phyloP scores from a whole-genome alignment of 2,329 filamentous ascomycete genomes.

The Neonectria neomacrospora region DNA sequence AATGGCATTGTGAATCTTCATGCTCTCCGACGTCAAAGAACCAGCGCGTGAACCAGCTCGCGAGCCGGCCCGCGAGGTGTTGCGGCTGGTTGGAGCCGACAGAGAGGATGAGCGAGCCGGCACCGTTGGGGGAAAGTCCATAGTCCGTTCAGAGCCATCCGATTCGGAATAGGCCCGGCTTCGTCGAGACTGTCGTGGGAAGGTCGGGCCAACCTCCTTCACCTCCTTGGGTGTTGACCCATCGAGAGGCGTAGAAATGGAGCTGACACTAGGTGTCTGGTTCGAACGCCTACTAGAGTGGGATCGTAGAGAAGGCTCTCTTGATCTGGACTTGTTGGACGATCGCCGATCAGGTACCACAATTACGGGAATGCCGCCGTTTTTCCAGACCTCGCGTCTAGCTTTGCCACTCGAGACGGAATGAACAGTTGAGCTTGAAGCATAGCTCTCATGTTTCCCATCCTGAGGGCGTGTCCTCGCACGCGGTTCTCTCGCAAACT shows the following conservation, averaged over 20 bases:
- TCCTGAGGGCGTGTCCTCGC: constrained; percentile 44
- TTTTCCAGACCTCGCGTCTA: constrained; percentile 68
- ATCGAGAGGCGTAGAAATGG: constrained; percentile 48
- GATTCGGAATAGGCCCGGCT: constrained; percentile 59
- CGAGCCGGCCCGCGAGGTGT: constrained; percentile 64
- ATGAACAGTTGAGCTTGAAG: constrained; percentile 60
- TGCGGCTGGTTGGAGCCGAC: constrained; percentile 71
- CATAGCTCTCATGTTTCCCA: constrained; percentile 58
- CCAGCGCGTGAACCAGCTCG: constrained; percentile 51
- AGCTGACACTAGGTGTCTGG: constrained; percentile 61
- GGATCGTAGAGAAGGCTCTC: constrained; percentile 67
- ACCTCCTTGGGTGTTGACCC: constrained; percentile 55
- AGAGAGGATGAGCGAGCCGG: constrained; percentile 69
- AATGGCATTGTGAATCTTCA: constrained; percentile 64
- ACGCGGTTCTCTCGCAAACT: constrained; percentile 44
- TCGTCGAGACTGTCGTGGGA: constrained; percentile 55
- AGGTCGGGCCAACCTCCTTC: constrained; percentile 46
- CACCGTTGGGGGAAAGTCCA: constrained; percentile 69
- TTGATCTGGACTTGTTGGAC: constrained; percentile 63
- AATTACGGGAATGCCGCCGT: constrained; percentile 70
- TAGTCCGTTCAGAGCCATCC: constrained; percentile 64
- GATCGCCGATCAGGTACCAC: constrained; percentile 69
- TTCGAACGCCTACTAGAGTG: constrained; percentile 68
- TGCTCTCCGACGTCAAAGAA: constrained; percentile 68
- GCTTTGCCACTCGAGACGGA: constrained; percentile 65